Evolutionary conservation across 345 rosid genomes (phyloP).

Genomic region (Stellera chamaejasme): DNA sequence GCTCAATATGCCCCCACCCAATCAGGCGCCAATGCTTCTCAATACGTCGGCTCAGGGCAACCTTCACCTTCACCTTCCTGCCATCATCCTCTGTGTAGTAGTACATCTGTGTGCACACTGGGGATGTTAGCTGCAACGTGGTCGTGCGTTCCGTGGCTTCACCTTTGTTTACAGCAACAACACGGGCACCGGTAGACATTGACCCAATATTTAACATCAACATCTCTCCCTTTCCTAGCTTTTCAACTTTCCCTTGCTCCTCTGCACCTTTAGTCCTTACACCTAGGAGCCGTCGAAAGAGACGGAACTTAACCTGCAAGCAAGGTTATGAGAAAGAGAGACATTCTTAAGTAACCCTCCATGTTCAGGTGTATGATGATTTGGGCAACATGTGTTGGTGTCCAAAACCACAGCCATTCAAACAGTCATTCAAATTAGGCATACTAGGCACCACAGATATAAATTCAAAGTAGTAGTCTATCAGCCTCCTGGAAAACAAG

Average conservation of each 20-base stretch:
- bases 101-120: constrained; percentile 47
- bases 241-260: constrained; percentile 77
- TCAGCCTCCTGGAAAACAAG: too few relatives aligned
- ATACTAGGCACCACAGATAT: too few relatives aligned
- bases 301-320: constrained; percentile 72
- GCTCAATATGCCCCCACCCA: constrained; percentile 88
- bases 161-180: constrained; percentile 68
- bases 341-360: too few relatives aligned
- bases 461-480: too few relatives aligned
- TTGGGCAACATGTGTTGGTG: too few relatives aligned
- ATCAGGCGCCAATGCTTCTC: constrained; percentile 93
- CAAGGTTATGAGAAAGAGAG: background rate
- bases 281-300: constrained; percentile 65
- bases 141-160: constrained; percentile 81
- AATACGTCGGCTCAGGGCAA: constrained; percentile 65
- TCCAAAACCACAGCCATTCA: too few relatives aligned
- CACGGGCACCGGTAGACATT: constrained; percentile 79
- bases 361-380: too few relatives aligned
- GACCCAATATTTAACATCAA: constrained; percentile 85
- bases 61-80: constrained; percentile 57
- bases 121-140: constrained; percentile 65
- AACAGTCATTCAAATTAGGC: too few relatives aligned
- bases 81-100: too few relatives aligned
- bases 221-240: constrained; percentile 71
- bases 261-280: constrained; percentile 78